phyloP scores from a whole-genome alignment of 495 filamentous ascomycete genomes.

The Talaromyces liani region DNA sequence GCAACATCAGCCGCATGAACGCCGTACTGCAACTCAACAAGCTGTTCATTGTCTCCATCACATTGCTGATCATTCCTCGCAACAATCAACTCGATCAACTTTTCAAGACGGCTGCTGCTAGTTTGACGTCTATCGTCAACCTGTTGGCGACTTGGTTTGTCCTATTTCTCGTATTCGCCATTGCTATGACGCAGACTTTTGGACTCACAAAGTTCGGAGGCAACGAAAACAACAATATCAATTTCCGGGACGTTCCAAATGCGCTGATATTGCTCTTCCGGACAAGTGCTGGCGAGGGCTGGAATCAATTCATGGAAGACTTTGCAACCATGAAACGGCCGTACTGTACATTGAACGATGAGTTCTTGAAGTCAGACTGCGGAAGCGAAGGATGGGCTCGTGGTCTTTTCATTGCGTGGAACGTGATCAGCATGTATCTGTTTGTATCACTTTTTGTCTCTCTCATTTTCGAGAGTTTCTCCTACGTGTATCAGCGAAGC shows the following conservation, averaged over 20 bases:
- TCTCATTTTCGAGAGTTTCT: constrained; percentile 98
- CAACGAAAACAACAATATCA: constrained; percentile 72
- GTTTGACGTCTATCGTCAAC: constrained; percentile 83
- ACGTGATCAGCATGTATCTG: constrained; percentile 99
- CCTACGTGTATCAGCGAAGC: constrained; percentile 95
- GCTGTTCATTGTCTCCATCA: constrained; percentile 83
- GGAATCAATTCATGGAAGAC: constrained; percentile 97
- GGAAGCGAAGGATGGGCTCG: constrained; percentile 83
- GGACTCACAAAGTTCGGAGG: constrained; percentile 83
- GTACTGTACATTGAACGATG: constrained; percentile 57
- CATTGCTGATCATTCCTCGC: constrained; percentile 86
- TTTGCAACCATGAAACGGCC: constrained; percentile 73
- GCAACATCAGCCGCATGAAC: constrained; percentile 38
- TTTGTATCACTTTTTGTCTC: constrained; percentile 98
- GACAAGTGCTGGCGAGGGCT: constrained; percentile 87
- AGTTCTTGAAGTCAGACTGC: constrained; percentile 84
- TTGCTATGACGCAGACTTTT: constrained; percentile 93
- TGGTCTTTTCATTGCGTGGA: constrained; percentile 89
- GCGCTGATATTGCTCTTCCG: constrained; percentile 90
- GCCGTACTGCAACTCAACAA: constrained; percentile 79
- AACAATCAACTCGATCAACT: constrained; percentile 98
- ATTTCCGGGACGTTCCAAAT: constrained; percentile 89
- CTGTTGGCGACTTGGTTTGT: constrained; percentile 95
- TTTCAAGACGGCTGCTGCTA: constrained; percentile 98
- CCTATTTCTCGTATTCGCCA: constrained; percentile 91